Percentiles rank a stretch among this genome's conserved stretches.
phyloP scores from a whole-genome alignment of 1,284 basidiomycete genomes.

The Coniophora puteana region DNA sequence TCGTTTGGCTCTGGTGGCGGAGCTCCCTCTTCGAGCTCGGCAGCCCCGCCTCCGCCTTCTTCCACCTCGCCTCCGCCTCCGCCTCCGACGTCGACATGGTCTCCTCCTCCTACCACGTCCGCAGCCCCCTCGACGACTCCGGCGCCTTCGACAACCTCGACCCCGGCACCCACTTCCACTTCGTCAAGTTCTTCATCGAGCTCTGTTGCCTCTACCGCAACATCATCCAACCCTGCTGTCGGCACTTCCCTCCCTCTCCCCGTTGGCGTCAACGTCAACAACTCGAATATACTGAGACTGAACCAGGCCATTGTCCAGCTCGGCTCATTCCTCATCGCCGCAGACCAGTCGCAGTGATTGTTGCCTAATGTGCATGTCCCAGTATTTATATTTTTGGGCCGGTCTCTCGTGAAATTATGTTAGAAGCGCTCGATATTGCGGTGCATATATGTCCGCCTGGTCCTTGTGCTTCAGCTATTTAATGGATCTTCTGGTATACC shows the following conservation, averaged over 20 bases:
- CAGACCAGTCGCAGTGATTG: not conserved
- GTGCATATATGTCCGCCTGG: too few species aligned
- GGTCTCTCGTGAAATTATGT: too few species aligned
- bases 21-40: constrained; percentile 21
- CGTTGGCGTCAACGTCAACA: not conserved
- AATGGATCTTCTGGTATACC: too few species aligned
- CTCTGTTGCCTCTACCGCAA: constrained; percentile 13
- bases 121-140: constrained; percentile 19
- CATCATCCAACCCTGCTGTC: constrained; percentile 11
- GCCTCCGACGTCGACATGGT: constrained; percentile 3
- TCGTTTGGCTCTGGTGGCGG: constrained; percentile 25
- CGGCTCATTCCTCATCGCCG: constrained; percentile 16
- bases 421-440: too few species aligned
- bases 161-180: constrained; percentile 14
- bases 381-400: too few species aligned
- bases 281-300: constrained; percentile 13
- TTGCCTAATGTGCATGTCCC: too few species aligned
- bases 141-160: constrained; percentile 14
- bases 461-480: too few species aligned
- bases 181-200: constrained; percentile 8
- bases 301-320: constrained; percentile 18
- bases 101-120: not conserved
- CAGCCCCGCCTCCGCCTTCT: constrained; percentile 14
- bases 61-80: constrained; percentile 19
- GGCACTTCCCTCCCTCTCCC: constrained; percentile 11